Evolutionary conservation across 169 alveolate genomes (phyloP).

Genomic region (Cardiosporidium cionae): DNA sequence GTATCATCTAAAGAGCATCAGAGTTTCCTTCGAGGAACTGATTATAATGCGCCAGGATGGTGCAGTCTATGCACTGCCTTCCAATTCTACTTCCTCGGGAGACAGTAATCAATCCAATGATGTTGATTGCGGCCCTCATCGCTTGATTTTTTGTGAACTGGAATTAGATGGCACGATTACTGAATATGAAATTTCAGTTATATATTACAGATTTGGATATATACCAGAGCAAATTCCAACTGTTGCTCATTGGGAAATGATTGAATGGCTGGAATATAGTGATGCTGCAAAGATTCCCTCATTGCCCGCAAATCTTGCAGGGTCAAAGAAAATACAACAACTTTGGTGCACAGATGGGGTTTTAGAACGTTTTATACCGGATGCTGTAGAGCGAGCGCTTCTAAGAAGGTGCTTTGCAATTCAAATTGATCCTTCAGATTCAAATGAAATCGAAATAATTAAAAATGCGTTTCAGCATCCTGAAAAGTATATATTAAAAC

Average conservation of each 20-base stretch:
- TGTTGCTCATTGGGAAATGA: constrained; percentile 46
- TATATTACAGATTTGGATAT: background rate
- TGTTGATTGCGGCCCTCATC: too few relatives aligned
- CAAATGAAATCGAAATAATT: constrained; percentile 34
- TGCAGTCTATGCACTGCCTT: too few relatives aligned
- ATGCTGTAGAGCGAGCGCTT: background rate
- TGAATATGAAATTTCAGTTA: background rate
- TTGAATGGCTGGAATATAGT: constrained; percentile 54
- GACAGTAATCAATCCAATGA: too few relatives aligned
- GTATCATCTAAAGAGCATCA: background rate
- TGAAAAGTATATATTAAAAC: constrained; percentile 51
- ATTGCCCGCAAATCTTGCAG: constrained; percentile 56
- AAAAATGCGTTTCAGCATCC: constrained; percentile 35
- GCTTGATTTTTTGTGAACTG: too few relatives aligned
- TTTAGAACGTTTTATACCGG: background rate
- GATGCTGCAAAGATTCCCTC: constrained; percentile 65
- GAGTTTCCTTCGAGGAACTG: background rate
- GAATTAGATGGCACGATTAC: too few relatives aligned
- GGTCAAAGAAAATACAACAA: constrained; percentile 60
- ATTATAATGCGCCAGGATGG: background rate
- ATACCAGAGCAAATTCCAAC: background rate
- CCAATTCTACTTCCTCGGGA: too few relatives aligned
- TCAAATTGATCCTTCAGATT: constrained; percentile 9
- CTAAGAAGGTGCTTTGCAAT: background rate
- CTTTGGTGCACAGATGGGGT: constrained; percentile 41